Conservation (phyloP, 805 yeast species). For the Lipomyces starkeyi region DNA sequence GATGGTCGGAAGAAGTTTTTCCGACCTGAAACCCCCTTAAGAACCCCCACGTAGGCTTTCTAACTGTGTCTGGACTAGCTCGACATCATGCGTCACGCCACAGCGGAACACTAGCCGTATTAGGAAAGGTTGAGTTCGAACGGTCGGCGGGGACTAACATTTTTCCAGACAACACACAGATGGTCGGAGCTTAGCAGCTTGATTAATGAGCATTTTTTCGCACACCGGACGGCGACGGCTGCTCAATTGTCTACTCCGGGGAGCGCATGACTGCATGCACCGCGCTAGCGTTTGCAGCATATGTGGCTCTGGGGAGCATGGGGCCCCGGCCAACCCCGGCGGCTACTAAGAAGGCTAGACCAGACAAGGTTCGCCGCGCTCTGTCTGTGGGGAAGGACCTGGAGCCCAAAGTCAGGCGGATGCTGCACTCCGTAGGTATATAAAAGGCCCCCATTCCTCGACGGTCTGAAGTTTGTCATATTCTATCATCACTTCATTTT, state of each 20-base stretch:
- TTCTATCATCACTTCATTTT: neutral
- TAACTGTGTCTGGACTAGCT: neutral
- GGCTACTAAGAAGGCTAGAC: neutral
- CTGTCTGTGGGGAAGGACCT: neutral
- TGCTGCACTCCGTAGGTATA: neutral
- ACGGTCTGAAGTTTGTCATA: no score
- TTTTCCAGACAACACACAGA: neutral
- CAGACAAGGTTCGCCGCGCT: neutral
- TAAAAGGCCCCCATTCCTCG: neutral
- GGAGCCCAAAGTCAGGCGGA: no score
- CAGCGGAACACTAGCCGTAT: neutral
- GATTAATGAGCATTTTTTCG: no score
- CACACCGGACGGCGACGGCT: no score
- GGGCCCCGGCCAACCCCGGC: conserved; percentile 2
- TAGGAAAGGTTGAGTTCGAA: neutral
- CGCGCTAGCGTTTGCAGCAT: neutral
- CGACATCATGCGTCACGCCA: no score
- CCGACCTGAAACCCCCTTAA: neutral
- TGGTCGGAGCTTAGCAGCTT: no score
- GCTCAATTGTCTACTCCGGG: neutral
- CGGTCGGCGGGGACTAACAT: neutral
- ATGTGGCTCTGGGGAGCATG: neutral
- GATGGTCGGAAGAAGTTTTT: neutral
- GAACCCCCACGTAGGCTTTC: neutral
- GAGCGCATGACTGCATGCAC: neutral